Conservation (phyloP, 73 alveolate species). For the Paramecium sonneborni region DNA sequence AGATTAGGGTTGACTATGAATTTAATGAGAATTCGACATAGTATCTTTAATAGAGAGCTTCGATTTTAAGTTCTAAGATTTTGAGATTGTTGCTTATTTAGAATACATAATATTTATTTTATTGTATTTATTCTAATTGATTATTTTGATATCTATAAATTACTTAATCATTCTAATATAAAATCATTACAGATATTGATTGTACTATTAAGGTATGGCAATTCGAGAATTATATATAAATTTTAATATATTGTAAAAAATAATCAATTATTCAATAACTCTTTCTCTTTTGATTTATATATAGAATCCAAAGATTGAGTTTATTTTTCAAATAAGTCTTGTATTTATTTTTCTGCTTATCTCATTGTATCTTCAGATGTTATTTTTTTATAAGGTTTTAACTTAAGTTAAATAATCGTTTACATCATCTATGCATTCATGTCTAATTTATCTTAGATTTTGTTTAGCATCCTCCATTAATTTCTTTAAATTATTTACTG, state of each 20-base stretch:
- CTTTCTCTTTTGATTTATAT: not conserved
- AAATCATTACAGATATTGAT: not conserved
- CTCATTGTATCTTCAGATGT: slow-evolving; percentile 4
- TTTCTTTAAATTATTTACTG: not conserved
- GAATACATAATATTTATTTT: not conserved
- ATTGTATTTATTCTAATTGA: not conserved
- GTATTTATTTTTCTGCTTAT: not conserved
- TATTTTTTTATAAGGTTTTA: slow-evolving; percentile 34
- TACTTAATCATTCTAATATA: not conserved
- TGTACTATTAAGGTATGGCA: not conserved
- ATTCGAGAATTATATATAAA: not conserved
- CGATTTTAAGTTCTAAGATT: not conserved
- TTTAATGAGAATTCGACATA: not conserved
- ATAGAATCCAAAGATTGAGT: not conserved
- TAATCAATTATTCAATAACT: slow-evolving; percentile 2
- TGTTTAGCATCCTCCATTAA: not conserved
- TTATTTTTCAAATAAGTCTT: not conserved
- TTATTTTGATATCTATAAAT: not conserved
- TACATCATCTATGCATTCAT: slow-evolving; percentile 26
- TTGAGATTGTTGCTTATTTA: slow-evolving; percentile 18
- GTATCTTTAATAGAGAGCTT: not conserved
- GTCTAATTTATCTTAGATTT: not conserved
- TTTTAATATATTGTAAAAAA: not conserved
- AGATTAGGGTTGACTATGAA: slow-evolving; percentile 45
- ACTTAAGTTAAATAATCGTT: not conserved